Percentiles rank a stretch among this genome's conserved stretches.
These are phyloP conservation scores for Aphanomyces cochlioides DNA, from an alignment of 352 stramenopile species.

Conservation along the genomic window DNA sequence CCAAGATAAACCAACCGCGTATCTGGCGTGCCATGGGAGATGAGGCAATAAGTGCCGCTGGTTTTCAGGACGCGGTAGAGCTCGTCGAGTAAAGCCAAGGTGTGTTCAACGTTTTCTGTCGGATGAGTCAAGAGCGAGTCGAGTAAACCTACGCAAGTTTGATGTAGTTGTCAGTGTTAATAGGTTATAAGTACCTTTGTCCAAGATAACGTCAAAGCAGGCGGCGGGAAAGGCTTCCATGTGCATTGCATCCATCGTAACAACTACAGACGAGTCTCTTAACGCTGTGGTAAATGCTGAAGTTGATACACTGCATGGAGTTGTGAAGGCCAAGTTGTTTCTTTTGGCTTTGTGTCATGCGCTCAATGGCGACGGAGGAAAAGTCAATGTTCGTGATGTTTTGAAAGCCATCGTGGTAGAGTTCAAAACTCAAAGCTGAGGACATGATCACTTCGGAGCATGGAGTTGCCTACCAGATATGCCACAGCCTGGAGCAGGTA, in stretches of 20 bases:
- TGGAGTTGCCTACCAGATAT: slow-evolving; percentile 16
- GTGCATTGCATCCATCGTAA: slow-evolving; percentile 4
- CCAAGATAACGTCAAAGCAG: slow-evolving; percentile 20
- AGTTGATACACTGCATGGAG: slow-evolving; percentile 20
- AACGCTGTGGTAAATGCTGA: background rate
- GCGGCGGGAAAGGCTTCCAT: slow-evolving; percentile 1
- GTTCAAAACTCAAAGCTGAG: slow-evolving; percentile 12
- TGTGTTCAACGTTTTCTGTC: slow-evolving; percentile 23
- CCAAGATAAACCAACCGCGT: slow-evolving; percentile 13
- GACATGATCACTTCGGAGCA: background rate
- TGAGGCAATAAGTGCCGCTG: slow-evolving; percentile 4
- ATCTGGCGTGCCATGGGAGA: slow-evolving; percentile 9
- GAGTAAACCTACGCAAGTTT: slow-evolving; percentile 1
- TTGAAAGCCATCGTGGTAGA: slow-evolving; percentile 15
- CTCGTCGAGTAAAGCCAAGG: background rate
- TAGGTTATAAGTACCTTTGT: slow-evolving; percentile 28
- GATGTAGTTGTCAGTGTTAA: background rate
- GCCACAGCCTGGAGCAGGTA: slow-evolving; percentile 5
- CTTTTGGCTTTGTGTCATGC: slow-evolving; percentile 3
- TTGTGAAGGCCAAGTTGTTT: background rate
- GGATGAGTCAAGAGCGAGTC: slow-evolving; percentile 12
- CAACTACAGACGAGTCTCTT: background rate
- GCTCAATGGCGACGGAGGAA: slow-evolving; percentile 9
- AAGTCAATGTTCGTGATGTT: slow-evolving; percentile 28
- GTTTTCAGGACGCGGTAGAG: slow-evolving; percentile 12